Base-by-base conservation (phyloP, 495 filamentous ascomycete genomes). In the Cercophora samala region DNA sequence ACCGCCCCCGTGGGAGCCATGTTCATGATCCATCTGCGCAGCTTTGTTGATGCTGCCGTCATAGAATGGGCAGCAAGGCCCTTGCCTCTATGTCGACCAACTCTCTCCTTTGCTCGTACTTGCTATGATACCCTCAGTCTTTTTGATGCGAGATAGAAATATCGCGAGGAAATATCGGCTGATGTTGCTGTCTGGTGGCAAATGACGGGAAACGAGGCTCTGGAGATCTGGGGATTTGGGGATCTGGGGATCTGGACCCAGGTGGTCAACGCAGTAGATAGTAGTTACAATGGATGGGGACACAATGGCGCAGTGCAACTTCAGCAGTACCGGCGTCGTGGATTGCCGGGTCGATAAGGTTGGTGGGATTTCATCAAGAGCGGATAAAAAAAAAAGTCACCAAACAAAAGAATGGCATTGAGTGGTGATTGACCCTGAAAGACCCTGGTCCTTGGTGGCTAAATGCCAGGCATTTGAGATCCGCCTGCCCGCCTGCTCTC, bases 21-120 rank as follows among this genome's bases (percentile, higher is more conserved):
- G 69, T 24, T 76, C 73, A 73, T 77, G 79, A 15, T 73, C 37
- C 37, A 46, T 46, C 11, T 9, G 5, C 9, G 11, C 37, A 46
- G 37, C 15, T 11, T 46, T 11, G n/a, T 46, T 3, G 8, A 46
- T 46, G 37, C 0, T 46, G 37, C 37, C 15, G 9, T 46, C 37
- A 46, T 2, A 9, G 11, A 46, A 46, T 46, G 37, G 37, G 37
- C 37, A 13, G 15, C 37, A 46, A 1, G 0, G 37, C 37, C 37
- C 37, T 46, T 13, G 6, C 9, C 2, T 46, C 2, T 46, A 11
- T 17, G 37, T 46, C 37, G 26, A 8, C 3, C 15, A 46, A 46
- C 9, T 13, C 15, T 46, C 11, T 9, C 37, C 37, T 46, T 11
- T 9, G 37, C 37, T 46, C 2, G 37, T 11, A 9, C 2, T 46